A percentile compares a stretch with the other conserved stretches of the same genome.
Evolutionary conservation across 495 filamentous ascomycete genomes (phyloP).

Genomic region (Physcia stellaris): DNA sequence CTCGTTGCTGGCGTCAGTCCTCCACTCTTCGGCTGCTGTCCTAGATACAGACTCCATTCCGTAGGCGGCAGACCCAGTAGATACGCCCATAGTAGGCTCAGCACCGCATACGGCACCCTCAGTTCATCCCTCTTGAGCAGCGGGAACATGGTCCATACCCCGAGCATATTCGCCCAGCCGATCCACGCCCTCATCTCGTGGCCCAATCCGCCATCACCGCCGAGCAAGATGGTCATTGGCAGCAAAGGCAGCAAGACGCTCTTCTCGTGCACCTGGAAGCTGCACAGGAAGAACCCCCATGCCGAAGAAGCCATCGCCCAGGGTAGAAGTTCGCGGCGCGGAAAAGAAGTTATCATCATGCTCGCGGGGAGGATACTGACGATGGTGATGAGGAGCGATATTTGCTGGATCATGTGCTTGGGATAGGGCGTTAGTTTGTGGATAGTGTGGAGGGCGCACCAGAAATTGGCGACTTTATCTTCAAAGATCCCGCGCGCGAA

Average conservation of each 20-base stretch:
- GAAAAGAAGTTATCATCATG: constrained; percentile 62
- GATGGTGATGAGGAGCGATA: constrained; percentile 62
- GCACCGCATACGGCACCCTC: constrained; percentile 66
- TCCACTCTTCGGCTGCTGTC: constrained; percentile 24
- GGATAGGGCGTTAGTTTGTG: constrained; percentile 61
- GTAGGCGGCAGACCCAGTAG: constrained; percentile 74
- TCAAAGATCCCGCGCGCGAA: constrained; percentile 91
- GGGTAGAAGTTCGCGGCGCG: constrained; percentile 61
- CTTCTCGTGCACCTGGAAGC: constrained; percentile 97
- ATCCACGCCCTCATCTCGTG: constrained; percentile 75
- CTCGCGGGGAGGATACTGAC: constrained; percentile 66
- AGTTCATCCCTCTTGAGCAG: constrained; percentile 76
- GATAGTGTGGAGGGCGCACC: constrained; percentile 82
- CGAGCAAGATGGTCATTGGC: constrained; percentile 79
- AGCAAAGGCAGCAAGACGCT: constrained; percentile 81
- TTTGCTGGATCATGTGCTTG: constrained; percentile 48
- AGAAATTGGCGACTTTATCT: constrained; percentile 97
- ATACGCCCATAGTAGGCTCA: constrained; percentile 80
- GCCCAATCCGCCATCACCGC: constrained; percentile 58
- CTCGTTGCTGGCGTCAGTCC: constrained; percentile 37
- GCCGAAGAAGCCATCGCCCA: constrained; percentile 66
- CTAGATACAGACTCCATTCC: constrained; percentile 49
- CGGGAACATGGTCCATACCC: constrained; percentile 88
- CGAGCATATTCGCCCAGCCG: constrained; percentile 81
- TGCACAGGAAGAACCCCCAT: constrained; percentile 96